phyloP scores from a whole-genome alignment of 805 yeast genomes.

The Pichia cabralensis region DNA sequence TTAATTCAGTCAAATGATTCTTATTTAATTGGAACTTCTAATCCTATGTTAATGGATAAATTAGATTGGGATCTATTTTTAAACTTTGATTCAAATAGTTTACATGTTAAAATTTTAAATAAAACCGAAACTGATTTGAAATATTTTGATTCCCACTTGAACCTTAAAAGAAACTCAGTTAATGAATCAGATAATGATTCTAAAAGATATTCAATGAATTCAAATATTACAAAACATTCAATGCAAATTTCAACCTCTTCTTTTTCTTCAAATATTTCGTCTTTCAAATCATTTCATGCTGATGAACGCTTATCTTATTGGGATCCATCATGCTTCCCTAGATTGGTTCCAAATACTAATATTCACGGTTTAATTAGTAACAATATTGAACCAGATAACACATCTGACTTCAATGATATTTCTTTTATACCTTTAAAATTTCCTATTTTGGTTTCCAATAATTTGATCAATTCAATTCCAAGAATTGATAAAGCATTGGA shows the following conservation, averaged over 20 bases:
- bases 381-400: no score
- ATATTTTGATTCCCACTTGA: background rate
- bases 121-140: constrained; percentile 4
- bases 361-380: no score
- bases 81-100: constrained; percentile 44
- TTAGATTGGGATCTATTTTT: constrained; percentile 49
- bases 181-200: no score
- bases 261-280: constrained; percentile 3
- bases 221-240: constrained; percentile 17
- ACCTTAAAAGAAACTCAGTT: no score
- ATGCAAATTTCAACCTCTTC: constrained; percentile 25
- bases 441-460: background rate
- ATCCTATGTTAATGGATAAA: constrained; percentile 49
- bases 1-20: constrained; percentile 31
- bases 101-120: constrained; percentile 18
- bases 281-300: constrained; percentile 8
- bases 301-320: constrained; percentile 7
- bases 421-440: constrained; percentile 1
- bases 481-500: constrained; percentile 17
- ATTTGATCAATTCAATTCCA: constrained; percentile 12
- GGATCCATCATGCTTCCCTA: constrained; percentile 13
- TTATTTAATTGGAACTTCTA: constrained; percentile 58
- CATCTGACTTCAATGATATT: background rate
- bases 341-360: no score
- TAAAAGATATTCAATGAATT: constrained; percentile 1